phyloP scores from a whole-genome alignment of 495 filamentous ascomycete species.

The Aspergillus taichungensis region DNA sequence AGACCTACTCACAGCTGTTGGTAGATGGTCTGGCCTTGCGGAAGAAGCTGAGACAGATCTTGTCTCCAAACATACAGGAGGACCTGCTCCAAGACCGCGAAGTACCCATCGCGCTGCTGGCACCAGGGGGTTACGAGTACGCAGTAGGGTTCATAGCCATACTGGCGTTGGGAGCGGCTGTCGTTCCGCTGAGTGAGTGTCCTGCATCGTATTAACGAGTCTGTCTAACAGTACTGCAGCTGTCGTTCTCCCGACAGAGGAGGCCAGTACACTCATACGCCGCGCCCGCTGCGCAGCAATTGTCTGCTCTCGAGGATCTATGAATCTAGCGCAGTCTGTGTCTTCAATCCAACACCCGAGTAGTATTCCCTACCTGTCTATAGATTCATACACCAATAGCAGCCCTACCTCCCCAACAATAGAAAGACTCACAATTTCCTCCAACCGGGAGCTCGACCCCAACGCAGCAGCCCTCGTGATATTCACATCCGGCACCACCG shows the following conservation, averaged over 20 bases:
- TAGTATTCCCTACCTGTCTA: constrained; percentile 2
- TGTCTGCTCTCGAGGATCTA: constrained; percentile 10
- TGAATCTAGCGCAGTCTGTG: constrained; percentile 10
- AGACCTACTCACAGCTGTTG: constrained; percentile 13
- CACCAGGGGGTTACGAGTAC: constrained; percentile 41
- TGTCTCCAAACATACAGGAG: constrained; percentile 6
- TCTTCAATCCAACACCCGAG: constrained; percentile 13
- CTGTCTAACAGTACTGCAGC: constrained; percentile 7
- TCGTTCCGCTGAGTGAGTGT: constrained; percentile 23
- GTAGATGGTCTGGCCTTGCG: constrained; percentile 11
- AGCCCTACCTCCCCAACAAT: too few relatives aligned
- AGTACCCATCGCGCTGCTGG: constrained; percentile 38
- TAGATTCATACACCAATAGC: too few relatives aligned
- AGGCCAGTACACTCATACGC: constrained; percentile 35
- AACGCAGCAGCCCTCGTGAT: constrained; percentile 23
- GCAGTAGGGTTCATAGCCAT: constrained; percentile 36
- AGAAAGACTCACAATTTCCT: constrained; percentile 15
- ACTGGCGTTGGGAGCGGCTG: constrained; percentile 35
- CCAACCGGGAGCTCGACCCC: constrained; percentile 15
- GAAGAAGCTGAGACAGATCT: constrained; percentile 4
- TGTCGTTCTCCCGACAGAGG: constrained; percentile 23
- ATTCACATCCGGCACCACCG: constrained; percentile 40
- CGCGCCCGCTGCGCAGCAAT: constrained; percentile 22
- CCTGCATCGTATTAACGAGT: not conserved
- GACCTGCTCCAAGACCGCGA: constrained; percentile 27